Evolutionary conservation across 768 basidiomycete genomes (phyloP).

Genomic region (Suillus variegatus): DNA sequence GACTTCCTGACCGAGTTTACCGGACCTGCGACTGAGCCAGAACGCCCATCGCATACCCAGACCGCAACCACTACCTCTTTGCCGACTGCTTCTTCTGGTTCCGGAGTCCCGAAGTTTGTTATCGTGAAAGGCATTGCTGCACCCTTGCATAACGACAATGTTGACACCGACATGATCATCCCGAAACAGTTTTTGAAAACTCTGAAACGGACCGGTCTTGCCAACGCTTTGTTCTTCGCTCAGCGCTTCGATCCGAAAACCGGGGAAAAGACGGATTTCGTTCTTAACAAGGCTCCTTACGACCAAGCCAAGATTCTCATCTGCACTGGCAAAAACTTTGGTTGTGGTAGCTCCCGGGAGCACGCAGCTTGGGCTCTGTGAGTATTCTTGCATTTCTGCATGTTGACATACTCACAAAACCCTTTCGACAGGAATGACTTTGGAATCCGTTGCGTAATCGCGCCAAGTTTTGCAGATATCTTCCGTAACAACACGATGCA

Average conservation of each 20-base stretch:
- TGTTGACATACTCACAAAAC: conserved; percentile 2
- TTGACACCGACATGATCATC: conserved; percentile 94
- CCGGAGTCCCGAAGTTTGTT: conserved; percentile 62
- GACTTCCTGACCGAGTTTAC: conserved; percentile 79
- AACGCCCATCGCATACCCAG: conserved; percentile 34
- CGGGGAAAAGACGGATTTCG: conserved; percentile 79
- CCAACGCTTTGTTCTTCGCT: conserved; percentile 81
- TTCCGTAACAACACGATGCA: conserved; percentile 90
- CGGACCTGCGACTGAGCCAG: conserved; percentile 54
- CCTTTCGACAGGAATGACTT: conserved; percentile 68
- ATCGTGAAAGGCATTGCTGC: conserved; percentile 75
- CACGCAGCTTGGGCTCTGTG: conserved; percentile 89
- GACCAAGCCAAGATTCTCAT: conserved; percentile 77
- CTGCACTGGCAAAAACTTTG: conserved; percentile 87
- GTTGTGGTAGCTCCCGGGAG: conserved; percentile 87
- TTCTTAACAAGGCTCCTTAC: conserved; percentile 81
- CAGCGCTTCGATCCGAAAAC: conserved; percentile 77
- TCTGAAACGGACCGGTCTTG: conserved; percentile 85
- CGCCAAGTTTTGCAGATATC: conserved; percentile 89
- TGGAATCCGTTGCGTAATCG: conserved; percentile 85
- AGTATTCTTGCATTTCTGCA: conserved; percentile 30
- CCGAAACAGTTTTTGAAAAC: conserved; percentile 95
- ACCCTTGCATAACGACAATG: conserved; percentile 79
- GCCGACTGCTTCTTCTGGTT: conserved; percentile 45
- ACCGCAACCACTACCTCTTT: conserved; percentile 31